These are phyloP conservation scores for Larix kaempferi DNA, from an alignment of 75 land plant genomes.

Conservation along the genomic window DNA sequence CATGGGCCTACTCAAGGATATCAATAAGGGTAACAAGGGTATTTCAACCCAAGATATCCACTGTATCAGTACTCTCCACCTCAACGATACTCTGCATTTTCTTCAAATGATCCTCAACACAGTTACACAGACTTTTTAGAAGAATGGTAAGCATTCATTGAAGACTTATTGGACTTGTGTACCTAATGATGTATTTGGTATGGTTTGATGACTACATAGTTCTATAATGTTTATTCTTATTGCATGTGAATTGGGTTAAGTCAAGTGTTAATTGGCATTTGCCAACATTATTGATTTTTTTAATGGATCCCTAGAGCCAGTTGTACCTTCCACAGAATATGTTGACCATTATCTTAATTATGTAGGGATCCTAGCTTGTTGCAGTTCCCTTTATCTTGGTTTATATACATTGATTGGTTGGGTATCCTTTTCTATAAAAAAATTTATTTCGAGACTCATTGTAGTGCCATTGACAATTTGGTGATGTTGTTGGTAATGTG, in stretches of 20 bases:
- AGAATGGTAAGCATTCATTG: slow-evolving; percentile 3
- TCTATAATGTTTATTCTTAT: not conserved
- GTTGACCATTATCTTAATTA: not conserved
- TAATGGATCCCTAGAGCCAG: not conserved
- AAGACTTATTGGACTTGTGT: not conserved
- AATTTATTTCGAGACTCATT: not conserved
- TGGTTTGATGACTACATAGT: not conserved
- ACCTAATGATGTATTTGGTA: not conserved
- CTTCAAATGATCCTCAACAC: not conserved
- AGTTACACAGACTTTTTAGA: not conserved
- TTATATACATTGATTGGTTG: not conserved
- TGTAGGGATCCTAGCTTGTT: not conserved
- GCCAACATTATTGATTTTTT: not conserved
- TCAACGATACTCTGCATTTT: not conserved
- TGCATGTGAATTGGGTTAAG: not conserved
- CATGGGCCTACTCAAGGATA: not conserved
- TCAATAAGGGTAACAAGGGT: not conserved
- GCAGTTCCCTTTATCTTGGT: not conserved
- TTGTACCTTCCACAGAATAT: not conserved
- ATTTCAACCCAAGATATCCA: not conserved
- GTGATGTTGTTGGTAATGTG: not conserved
- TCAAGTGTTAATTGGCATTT: not conserved
- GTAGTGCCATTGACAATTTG: not conserved
- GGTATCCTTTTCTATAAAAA: too few species aligned
- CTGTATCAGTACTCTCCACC: not conserved